Evolutionary conservation across 148 eudicot species (phyloP), one percentile per base, ranked within the genome.

Genomic region (Dianthus caryophyllus): DNA sequence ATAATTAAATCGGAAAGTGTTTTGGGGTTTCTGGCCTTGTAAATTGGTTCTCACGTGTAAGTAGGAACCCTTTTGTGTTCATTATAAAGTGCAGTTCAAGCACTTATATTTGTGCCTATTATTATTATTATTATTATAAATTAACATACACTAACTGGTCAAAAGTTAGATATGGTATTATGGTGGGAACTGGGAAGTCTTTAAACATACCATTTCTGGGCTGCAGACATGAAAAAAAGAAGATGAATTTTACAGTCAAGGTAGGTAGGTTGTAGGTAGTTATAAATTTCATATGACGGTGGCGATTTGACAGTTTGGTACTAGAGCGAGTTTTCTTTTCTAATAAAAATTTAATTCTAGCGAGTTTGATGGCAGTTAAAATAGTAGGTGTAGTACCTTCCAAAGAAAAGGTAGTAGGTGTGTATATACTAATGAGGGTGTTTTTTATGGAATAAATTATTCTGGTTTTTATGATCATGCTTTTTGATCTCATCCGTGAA

Each of bases 21-120:
- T 59, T 17, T 39, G n/a, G 44, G 44, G 25, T 16, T 60, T 36
- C 44, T 59, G 66, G 50, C 43, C 48, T 30, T 71, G 79, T 66
- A 71, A 66, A 70, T 76, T 76, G 75, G 78, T 50, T 66, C 79
- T 65, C 71, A 71, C 67, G 67, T 71, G 79, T 69, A 47, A 38
- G 53, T 63, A 71, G 77, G 74, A 71, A 22, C 70, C 74, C 63
- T 60, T 55, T 26, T 46, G 22, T 63, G 71, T 73, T 57, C 49
- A 50, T 60, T 48, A 67, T 39, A 51, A 72, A 61, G 62, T 61
- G 67, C 65, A 57, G 76, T 48, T 55, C 39, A 57, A 61, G 72
- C 77, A 74, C 72, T 67, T 67, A 57, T 49, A n/a, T 41, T 41
- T 9, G 38, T 33, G 38, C 38, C 12, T 41, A 41, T 41, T 61